Evolutionary conservation across 1,284 basidiomycete species (phyloP), one percentile per base, ranked within the genome.

Genomic region (Ceratobasidium sp.): DNA sequence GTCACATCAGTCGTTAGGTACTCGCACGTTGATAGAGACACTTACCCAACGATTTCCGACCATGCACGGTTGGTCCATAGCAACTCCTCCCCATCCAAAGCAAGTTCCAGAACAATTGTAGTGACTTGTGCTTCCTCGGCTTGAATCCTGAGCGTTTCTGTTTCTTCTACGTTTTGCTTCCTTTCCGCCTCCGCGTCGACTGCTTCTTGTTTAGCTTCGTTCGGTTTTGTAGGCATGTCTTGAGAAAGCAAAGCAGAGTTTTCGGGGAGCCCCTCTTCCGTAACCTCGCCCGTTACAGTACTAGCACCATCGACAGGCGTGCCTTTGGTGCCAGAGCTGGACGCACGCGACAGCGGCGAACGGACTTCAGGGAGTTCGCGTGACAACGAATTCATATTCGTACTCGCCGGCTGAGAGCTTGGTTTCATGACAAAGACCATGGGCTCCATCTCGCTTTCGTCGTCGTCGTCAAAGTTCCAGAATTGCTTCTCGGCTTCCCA

Each of bases 401-500:
- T 48, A 48, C 71, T 74, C 59, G 68, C 54, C 39, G 68, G 68
- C 54, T 71, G 68, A 39, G 62, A 90, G 89, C 2, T 88, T 87
- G 94, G 90, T 80, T 96, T 96, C 80, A 94, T 90, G 74, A 98
- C 93, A 80, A 97, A 97, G 76, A 91, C 88, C 71, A 97, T 85
- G 0, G 93, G 93, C 78, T 98, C 96, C 48, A 79, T 80, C 75
- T 86, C 83, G 58, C 85, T 83, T 71, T 95, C 93, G 68, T 83
- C 83, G 76, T 96, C 93, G 76, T 97, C 95, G 80, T 96, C 93
- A 80, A 98, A 98, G 80, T 98, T 98, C 98, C 98, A 99, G 83
- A 99, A 99, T 77, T 96, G 95, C 80, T 97, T 97, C 84, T 99
- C 98, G n/a, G 97, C 97, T 81, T 98, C 95, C 97, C 97, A 99